Evolutionary conservation across 768 basidiomycete genomes (phyloP).

Genomic region (Hygrophoropsis aurantiaca): DNA sequence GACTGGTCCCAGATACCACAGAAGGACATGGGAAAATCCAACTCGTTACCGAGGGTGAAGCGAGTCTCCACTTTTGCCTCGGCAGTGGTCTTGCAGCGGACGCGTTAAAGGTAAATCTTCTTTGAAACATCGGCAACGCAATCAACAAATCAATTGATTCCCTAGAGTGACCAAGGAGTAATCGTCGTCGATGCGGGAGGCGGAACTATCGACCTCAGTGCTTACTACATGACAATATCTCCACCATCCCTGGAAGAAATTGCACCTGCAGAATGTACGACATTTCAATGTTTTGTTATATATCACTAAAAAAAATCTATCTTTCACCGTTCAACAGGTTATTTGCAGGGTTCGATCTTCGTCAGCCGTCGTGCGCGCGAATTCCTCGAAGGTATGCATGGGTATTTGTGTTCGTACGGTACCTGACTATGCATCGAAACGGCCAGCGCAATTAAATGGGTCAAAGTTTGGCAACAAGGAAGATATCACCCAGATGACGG

Average conservation of each 20-base stretch:
- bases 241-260: conserved; percentile 45
- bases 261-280: conserved; percentile 43
- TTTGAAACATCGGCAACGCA: neutral
- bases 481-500: conserved; percentile 41
- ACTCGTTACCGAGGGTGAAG: conserved; percentile 55
- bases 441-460: conserved; percentile 37
- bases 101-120: conserved; percentile 22
- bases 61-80: conserved; percentile 49
- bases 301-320: neutral
- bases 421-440: neutral
- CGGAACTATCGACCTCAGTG: conserved; percentile 60
- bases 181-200: conserved; percentile 64
- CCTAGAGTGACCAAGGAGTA: conserved; percentile 44
- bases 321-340: conserved; percentile 34
- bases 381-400: conserved; percentile 36
- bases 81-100: conserved; percentile 32
- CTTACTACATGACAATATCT: conserved; percentile 43
- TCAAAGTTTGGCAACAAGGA: conserved; percentile 39
- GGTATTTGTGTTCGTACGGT: neutral
- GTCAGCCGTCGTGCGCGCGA: conserved; percentile 43
- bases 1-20: conserved; percentile 35
- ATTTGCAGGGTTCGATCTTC: conserved; percentile 51
- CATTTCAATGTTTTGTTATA: neutral
- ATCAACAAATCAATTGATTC: neutral
- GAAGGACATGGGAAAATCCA: conserved; percentile 37